These are phyloP conservation scores for Paramecium caudatum DNA, from an alignment of 73 alveolate genomes.

Conservation along the genomic window DNA sequence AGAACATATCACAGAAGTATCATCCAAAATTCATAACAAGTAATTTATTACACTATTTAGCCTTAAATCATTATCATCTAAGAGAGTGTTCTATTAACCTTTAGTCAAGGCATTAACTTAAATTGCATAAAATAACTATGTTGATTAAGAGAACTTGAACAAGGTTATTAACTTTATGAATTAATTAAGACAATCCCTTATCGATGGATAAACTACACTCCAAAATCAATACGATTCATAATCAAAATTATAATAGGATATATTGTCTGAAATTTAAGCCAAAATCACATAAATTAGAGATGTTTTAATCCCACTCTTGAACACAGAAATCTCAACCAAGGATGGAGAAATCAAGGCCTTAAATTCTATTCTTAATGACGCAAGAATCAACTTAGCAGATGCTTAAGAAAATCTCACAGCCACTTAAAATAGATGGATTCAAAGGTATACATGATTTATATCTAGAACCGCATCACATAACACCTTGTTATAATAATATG, in stretches of 20 bases:
- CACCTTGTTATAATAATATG: background rate
- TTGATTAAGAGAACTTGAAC: slow-evolving; percentile 57
- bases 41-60: background rate
- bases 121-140: slow-evolving; percentile 29
- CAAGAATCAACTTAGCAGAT: slow-evolving; percentile 11
- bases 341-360: slow-evolving; percentile 64
- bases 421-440: slow-evolving; percentile 51
- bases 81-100: slow-evolving; percentile 59
- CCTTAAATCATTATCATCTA: background rate
- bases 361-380: slow-evolving; percentile 36
- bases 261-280: slow-evolving; percentile 23
- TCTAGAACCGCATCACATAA: slow-evolving; percentile 49
- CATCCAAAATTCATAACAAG: slow-evolving; percentile 13
- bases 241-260: background rate
- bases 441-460: slow-evolving; percentile 1
- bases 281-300: slow-evolving; percentile 28
- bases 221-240: slow-evolving; percentile 5
- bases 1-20: background rate
- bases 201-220: slow-evolving; percentile 49
- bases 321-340: background rate
- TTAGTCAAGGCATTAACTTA: slow-evolving; percentile 30
- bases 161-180: slow-evolving; percentile 42
- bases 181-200: slow-evolving; percentile 42
- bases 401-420: slow-evolving; percentile 20
- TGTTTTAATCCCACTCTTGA: background rate